A percentile compares a stretch with the other conserved stretches of the same genome.
phyloP scores from a whole-genome alignment of 768 basidiomycete species.

The Russula sp. region DNA sequence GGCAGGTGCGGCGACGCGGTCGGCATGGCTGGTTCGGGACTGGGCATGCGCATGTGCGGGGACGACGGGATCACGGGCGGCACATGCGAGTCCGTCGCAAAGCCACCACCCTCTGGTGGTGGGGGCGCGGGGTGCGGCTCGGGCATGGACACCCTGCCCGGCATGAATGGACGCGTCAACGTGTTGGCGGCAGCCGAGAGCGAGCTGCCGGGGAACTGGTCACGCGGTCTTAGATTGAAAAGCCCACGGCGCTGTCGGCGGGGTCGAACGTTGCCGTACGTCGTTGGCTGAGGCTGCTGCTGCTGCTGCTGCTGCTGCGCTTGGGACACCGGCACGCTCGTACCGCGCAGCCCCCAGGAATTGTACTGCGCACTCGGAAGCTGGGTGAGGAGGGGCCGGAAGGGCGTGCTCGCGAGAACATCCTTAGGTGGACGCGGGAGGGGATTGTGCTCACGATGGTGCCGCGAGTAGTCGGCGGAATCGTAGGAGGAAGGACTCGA shows the following conservation, averaged over 20 bases:
- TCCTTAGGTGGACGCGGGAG: conserved; percentile 58
- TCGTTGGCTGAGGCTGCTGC: not conserved
- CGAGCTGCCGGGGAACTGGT: not conserved
- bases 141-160: conserved; percentile 4
- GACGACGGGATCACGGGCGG: not conserved
- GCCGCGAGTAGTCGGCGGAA: not conserved
- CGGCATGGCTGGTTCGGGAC: not conserved
- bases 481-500: conserved; percentile 8
- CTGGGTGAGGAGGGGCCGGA: conserved; percentile 42
- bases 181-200: not conserved
- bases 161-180: not conserved
- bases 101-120: not conserved
- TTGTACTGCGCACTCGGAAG: conserved; percentile 35
- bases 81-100: not conserved
- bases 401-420: conserved; percentile 50
- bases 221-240: conserved; percentile 3
- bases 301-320: not conserved
- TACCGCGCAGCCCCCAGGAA: conserved; percentile 20
- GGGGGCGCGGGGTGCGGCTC: not conserved
- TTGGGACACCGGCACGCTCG: not conserved
- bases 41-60: conserved; percentile 14
- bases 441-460: conserved; percentile 36
- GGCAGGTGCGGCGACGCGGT: not conserved
- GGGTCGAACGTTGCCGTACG: not conserved
- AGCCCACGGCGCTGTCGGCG: conserved; percentile 5